These are phyloP conservation scores for Polyplosphaeria fusca DNA, from an alignment of 495 filamentous ascomycete species.

Conservation along the genomic window DNA sequence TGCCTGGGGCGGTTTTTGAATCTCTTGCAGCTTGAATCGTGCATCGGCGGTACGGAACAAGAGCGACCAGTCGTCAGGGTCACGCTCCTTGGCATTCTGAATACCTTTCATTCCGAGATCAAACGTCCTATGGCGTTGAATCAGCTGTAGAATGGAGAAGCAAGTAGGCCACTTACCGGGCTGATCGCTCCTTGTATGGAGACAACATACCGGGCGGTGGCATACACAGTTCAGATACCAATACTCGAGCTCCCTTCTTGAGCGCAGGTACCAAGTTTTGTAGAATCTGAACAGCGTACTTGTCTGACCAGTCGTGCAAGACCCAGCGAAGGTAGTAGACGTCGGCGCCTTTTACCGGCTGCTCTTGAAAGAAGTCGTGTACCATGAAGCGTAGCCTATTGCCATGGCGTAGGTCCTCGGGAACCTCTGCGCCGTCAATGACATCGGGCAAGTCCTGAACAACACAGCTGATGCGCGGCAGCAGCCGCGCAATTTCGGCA, in stretches of 20 bases:
- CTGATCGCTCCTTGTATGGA: background rate
- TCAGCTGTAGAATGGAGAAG: background rate
- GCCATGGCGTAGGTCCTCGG: background rate
- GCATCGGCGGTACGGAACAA: background rate
- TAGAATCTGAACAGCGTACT: conserved; percentile 24
- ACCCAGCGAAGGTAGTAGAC: conserved; percentile 25
- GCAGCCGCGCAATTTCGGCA: conserved; percentile 12
- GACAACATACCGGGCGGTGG: background rate
- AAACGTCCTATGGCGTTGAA: background rate
- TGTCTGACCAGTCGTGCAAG: conserved; percentile 27
- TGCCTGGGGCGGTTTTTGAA: background rate
- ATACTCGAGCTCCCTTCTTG: conserved; percentile 9
- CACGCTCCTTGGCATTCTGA: background rate
- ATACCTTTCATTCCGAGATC: background rate
- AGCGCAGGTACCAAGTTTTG: conserved; percentile 13
- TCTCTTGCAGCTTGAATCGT: background rate
- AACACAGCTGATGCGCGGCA: conserved; percentile 16
- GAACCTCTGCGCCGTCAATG: conserved; percentile 33
- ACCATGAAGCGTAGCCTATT: conserved; percentile 16
- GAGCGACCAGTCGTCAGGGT: background rate
- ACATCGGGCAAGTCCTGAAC: conserved; percentile 30
- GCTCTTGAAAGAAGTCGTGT: conserved; percentile 27
- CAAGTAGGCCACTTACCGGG: background rate
- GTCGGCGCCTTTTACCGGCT: conserved; percentile 22
- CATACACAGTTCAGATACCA: background rate